phyloP scores from a whole-genome alignment of 108 stramenopile species.

The Skeletonema tropicum region DNA sequence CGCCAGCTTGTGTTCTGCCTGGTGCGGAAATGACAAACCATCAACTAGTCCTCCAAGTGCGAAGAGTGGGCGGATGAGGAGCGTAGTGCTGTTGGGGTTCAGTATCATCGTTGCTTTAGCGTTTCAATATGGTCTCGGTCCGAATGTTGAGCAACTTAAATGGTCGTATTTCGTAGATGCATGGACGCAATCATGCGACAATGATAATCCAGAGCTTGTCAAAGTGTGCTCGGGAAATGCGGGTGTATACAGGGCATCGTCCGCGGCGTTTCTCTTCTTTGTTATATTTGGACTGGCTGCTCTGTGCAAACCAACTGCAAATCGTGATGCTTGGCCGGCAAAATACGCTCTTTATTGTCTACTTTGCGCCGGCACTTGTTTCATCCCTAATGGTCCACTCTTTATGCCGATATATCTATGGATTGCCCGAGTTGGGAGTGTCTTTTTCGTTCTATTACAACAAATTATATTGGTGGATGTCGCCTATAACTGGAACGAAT shows the following conservation, averaged over 20 bases:
- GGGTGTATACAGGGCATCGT: conserved; percentile 77
- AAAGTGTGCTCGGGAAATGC: conserved; percentile 73
- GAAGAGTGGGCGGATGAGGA: conserved; percentile 81
- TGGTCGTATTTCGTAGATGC: conserved; percentile 59
- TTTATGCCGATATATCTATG: conserved; percentile 72
- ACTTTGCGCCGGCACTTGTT: conserved; percentile 57
- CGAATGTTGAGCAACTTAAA: conserved; percentile 42
- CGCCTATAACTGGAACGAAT: conserved; percentile 88
- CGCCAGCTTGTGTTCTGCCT: conserved; percentile 62
- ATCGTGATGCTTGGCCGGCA: conserved; percentile 86
- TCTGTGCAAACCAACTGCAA: conserved; percentile 63
- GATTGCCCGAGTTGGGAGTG: conserved; percentile 71
- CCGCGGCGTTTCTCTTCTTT: conserved; percentile 71
- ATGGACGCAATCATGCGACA: conserved; percentile 70
- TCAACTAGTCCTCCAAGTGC: conserved; percentile 70
- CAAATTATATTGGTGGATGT: conserved; percentile 88
- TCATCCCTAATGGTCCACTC: conserved; percentile 82
- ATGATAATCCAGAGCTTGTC: conserved; percentile 29
- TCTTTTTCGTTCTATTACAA: conserved; percentile 77
- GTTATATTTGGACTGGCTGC: conserved; percentile 67
- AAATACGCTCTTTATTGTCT: conserved; percentile 83
- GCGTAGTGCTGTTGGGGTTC: conserved; percentile 66
- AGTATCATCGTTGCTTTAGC: conserved; percentile 63
- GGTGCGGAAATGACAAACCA: conserved; percentile 89
- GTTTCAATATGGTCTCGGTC: conserved; percentile 81